Base-by-base conservation (phyloP, 495 filamentous ascomycete genomes). In the Penicillium egyptiacum region DNA sequence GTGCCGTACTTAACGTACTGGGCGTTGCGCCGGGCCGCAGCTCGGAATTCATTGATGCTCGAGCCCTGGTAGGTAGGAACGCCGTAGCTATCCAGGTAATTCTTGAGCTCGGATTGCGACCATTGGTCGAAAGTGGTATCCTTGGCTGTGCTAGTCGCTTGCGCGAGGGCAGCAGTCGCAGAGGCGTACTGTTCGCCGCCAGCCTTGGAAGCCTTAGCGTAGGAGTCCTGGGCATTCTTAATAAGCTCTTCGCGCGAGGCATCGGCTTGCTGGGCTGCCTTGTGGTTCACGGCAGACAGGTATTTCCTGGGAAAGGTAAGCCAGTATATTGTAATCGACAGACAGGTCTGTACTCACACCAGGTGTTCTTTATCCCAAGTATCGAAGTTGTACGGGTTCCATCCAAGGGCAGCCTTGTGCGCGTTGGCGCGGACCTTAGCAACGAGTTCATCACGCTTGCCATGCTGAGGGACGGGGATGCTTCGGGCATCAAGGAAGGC, bases 1-100 rank as follows among this genome's bases (percentile, higher is more conserved):
- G 88, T 89, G 50, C 89, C 89, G 64, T 91, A 90, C 68, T 80
- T 81, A 80, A 91, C 91, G 73, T 88, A 91, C 12, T 86, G 87
- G 9, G 80, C 79, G 54, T 91, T 85, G 61, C 85, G 86, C 50
- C 89, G 85, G 12, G 87, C 88, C 41, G 85, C 78, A 22, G 87
- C 84, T 39, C 77, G 80, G 45, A 89, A 75, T 60, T 88, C 78
- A 58, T 88, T 86, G 52, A 82, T 69, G 48, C 71, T 86, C 33
- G 83, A 85, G 28, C 87, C 88, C 71, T 90, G 88, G 43, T 87
- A 88, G 42, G 81, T 83, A 11, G 85, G 81, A 57, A 93, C 79
- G 39, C 89, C 90, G 63, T 92, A 93, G 48, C 84, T 87, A 68
- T 93, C 90, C 12, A 93, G 80, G 59, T 91, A 93, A 14, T 81